A percentile compares a stretch with the other conserved stretches of the same genome.
These are phyloP conservation scores for Aspergillus ibericus DNA, from an alignment of 2,329 filamentous ascomycete species.

Conservation along the genomic window DNA sequence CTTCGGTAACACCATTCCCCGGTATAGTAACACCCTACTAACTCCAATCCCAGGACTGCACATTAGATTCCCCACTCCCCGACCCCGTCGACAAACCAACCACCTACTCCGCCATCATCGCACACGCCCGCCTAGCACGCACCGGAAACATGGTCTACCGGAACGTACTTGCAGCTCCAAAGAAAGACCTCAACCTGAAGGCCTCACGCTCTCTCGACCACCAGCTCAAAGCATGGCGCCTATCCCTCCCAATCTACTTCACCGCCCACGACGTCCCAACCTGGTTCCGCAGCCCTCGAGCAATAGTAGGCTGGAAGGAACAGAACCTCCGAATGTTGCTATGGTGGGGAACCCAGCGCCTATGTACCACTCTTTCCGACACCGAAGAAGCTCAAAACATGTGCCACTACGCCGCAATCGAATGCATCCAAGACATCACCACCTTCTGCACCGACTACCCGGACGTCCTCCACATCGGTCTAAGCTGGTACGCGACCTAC, in stretches of 20 bases:
- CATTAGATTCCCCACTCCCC: constrained; percentile 6
- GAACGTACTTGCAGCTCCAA: constrained; percentile 12
- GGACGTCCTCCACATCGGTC: constrained; percentile 13
- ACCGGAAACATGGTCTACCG: constrained; percentile 19
- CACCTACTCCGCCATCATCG: constrained; percentile 23
- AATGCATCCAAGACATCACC: constrained; percentile 21
- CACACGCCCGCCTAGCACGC: constrained; percentile 15
- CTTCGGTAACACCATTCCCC: constrained; percentile 11
- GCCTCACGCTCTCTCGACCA: constrained; percentile 21
- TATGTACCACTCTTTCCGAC: constrained; percentile 7
- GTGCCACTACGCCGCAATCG: constrained; percentile 19
- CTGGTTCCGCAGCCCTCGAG: constrained; percentile 23
- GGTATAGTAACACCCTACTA: background rate
- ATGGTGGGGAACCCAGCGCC: constrained; percentile 22
- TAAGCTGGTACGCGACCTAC: constrained; percentile 27
- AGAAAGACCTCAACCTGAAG: constrained; percentile 9
- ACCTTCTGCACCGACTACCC: constrained; percentile 14
- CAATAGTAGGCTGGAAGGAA: constrained; percentile 24
- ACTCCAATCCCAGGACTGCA: background rate
- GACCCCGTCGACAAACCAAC: constrained; percentile 15
- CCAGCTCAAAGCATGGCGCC: constrained; percentile 21
- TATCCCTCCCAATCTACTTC: constrained; percentile 21
- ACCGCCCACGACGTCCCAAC: constrained; percentile 12
- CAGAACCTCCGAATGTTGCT: constrained; percentile 25
- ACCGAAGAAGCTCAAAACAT: constrained; percentile 18